Conservation (phyloP, 345 rosid genomes). For the Trapa incisa region DNA sequence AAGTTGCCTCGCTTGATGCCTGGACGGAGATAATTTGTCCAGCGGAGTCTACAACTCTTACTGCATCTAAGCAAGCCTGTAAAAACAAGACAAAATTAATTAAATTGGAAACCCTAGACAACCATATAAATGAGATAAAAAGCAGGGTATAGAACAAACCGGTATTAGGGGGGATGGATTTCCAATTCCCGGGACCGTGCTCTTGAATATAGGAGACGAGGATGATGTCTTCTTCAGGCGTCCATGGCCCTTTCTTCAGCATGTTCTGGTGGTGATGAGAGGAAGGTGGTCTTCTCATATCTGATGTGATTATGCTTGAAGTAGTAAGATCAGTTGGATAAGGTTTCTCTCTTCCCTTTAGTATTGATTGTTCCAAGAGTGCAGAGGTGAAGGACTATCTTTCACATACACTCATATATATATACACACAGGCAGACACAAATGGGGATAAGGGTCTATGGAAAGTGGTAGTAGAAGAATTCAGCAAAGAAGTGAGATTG, state of each 20-base stretch:
- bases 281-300: conserved; percentile 36
- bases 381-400: not conserved
- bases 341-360: too few species aligned
- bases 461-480: too few species aligned
- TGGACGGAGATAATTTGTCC: conserved; percentile 43
- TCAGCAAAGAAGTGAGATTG: too few species aligned
- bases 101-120: not conserved
- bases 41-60: conserved; percentile 45
- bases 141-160: conserved; percentile 10
- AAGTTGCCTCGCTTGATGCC: conserved; percentile 42
- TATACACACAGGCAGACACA: too few species aligned
- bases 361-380: not conserved
- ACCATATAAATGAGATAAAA: not conserved
- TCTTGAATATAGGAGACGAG: conserved; percentile 35
- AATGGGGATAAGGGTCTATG: too few species aligned
- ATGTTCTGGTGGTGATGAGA: conserved; percentile 28
- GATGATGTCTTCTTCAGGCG: conserved; percentile 8
- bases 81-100: not conserved
- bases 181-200: conserved; percentile 42
- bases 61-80: conserved; percentile 45
- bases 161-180: conserved; percentile 29
- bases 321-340: too few species aligned
- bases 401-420: too few species aligned
- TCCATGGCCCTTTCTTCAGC: conserved; percentile 45
- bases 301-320: not conserved